These are phyloP conservation scores for Filobasidium floriforme DNA, from an alignment of 768 basidiomycete species.

Conservation along the genomic window DNA sequence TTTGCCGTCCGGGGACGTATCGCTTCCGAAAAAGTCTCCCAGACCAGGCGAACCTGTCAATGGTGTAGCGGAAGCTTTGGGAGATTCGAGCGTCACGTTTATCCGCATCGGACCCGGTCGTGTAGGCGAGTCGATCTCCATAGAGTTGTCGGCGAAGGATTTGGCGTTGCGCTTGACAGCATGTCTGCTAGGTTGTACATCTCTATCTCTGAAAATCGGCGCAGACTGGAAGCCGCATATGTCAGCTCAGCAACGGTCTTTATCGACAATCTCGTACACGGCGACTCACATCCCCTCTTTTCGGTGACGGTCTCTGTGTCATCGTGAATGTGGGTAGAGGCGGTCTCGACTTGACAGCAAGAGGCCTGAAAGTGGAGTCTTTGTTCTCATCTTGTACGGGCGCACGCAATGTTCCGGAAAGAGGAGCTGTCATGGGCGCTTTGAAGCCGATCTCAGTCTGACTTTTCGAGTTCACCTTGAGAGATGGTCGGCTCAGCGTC, in stretches of 20 bases:
- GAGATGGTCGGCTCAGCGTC: too few relatives aligned
- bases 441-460: too few relatives aligned
- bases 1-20: constrained; percentile 18
- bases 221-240: constrained; percentile 27
- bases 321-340: neutral
- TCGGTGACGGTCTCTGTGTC: constrained; percentile 22
- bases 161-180: constrained; percentile 18
- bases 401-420: neutral
- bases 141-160: constrained; percentile 24
- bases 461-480: too few relatives aligned
- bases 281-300: constrained; percentile 34
- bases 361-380: neutral
- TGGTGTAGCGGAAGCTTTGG: constrained; percentile 31
- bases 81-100: constrained; percentile 19
- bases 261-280: neutral
- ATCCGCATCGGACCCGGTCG: neutral
- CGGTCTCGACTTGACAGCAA: neutral
- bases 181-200: constrained; percentile 21
- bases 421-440: too few relatives aligned
- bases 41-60: constrained; percentile 37
- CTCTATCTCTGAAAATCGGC: constrained; percentile 13
- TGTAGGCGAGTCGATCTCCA: constrained; percentile 39
- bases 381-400: neutral
- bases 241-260: constrained; percentile 8
- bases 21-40: constrained; percentile 10